Conservation (phyloP, 306 rosid genomes). For the Ziziphus jujuba region DNA sequence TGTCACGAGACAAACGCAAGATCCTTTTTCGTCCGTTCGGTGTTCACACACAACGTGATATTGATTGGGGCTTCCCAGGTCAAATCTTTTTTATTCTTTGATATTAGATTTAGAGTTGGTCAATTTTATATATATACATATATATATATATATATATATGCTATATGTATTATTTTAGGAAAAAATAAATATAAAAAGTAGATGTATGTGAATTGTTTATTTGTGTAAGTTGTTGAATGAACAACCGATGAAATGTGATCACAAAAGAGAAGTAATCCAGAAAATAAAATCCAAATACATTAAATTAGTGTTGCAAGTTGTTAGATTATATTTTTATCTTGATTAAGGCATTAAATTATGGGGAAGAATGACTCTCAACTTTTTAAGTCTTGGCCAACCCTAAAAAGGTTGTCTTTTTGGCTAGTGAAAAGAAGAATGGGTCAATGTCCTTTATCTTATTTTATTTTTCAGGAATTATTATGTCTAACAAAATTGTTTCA, state of each 20-base stretch:
- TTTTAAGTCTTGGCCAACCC: conserved; percentile 2
- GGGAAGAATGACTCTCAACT: background rate
- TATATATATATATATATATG: background rate
- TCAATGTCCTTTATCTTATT: no score
- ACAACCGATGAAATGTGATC: no score
- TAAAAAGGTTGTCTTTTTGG: background rate
- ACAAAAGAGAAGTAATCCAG: no score
- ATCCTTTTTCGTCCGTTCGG: conserved; percentile 16
- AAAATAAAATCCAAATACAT: background rate
- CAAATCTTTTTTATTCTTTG: conserved; percentile 33
- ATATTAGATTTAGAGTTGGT: conserved; percentile 17
- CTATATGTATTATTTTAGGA: background rate
- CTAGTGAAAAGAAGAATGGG: no score
- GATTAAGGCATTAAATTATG: background rate
- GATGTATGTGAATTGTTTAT: background rate
- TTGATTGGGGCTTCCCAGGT: conserved; percentile 9
- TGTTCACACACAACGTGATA: background rate
- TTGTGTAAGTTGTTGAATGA: background rate
- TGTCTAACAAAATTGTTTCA: no score
- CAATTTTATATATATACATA: conserved; percentile 28
- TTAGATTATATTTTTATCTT: background rate
- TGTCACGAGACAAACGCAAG: conserved; percentile 25
- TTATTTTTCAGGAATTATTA: no score
- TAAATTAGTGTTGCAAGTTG: conserved; percentile 20
- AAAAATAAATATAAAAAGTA: background rate